Evolutionary conservation across 106 monocot species (phyloP), one percentile per base, ranked within the genome.

Genomic region (Hemerocallis citrina): DNA sequence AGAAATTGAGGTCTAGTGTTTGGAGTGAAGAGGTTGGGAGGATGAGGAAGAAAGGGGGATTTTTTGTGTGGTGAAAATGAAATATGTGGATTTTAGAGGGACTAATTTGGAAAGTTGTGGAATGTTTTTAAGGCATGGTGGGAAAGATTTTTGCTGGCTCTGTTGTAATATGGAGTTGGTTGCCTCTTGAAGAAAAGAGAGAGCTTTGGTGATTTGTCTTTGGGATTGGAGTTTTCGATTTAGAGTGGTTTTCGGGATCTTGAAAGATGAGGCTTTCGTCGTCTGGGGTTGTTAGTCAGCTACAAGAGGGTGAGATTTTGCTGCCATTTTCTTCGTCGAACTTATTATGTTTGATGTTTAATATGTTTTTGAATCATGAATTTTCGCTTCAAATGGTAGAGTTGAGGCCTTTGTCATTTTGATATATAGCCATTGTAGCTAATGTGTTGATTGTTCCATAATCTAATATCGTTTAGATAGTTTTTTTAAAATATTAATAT

Each of bases 81-180:
- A 14, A 27, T 38, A 20, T 62, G 37, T 62, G n/a, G 61, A 28
- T 62, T 42, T 24, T 62, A 4, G 6, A 31, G 61, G 27, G 24
- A 30, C 27, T 62, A 28, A 27, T 29, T 44, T 62, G 61, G 61
- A 45, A 62, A 29, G 22, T 14, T 1, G 17, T 40, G 40, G 3
- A 40, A n/a, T n/a, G n/a, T n/a, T 60, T 40, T 5, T 36, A 57
- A 34, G 57, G 34, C 27, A 57, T 21, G 38, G 39, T 59, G 64
- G 79, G 74, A 75, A 55, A 64, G 41, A 52, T 49, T 41, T 19
- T 16, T 59, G 24, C 9, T 14, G 19, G 16, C n/a, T 25, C 2
- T 56, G 0, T 33, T 56, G 3, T 35, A 34, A n/a, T 56, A 32
- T 9, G 10, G 11, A 46, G 6, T 21, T 33, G 14, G 1, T 20